phyloP scores from a whole-genome alignment of 345 rosid species.

The Eucalyptus regnans region DNA sequence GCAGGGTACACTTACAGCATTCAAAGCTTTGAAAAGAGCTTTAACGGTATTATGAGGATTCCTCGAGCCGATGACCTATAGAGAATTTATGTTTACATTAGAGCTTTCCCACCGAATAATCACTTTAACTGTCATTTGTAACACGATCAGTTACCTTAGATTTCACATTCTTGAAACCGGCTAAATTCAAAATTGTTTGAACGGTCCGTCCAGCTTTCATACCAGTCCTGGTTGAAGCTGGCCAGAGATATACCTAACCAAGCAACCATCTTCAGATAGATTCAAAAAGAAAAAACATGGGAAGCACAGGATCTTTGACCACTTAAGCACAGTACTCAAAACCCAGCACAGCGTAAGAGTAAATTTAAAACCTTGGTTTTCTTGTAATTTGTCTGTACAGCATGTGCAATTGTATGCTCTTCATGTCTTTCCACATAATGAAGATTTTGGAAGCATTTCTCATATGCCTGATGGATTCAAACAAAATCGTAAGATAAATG shows the following conservation, averaged over 20 bases:
- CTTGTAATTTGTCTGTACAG: slow-evolving; percentile 68
- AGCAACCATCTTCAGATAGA: neutral
- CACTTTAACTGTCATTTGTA: neutral
- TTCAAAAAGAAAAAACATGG: neutral
- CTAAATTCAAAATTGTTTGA: slow-evolving; percentile 59
- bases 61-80: slow-evolving; percentile 86
- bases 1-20: slow-evolving; percentile 54
- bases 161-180: slow-evolving; percentile 90
- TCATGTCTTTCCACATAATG: slow-evolving; percentile 84
- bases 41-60: slow-evolving; percentile 91
- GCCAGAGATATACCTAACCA: slow-evolving; percentile 84
- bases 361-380: slow-evolving; percentile 70
- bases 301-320: neutral
- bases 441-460: slow-evolving; percentile 95
- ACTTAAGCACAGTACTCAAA: neutral
- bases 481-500: neutral
- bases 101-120: neutral
- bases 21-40: slow-evolving; percentile 84
- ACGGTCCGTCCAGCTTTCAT: slow-evolving; percentile 93
- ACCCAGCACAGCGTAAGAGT: neutral
- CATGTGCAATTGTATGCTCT: slow-evolving; percentile 95
- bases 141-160: slow-evolving; percentile 52
- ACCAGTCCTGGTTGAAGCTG: slow-evolving; percentile 75
- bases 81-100: neutral
- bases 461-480: slow-evolving; percentile 42